Percentiles rank a stretch among this genome's conserved stretches.
Conservation (phyloP, 305 asterid genomes). For the Salvia sclarea region DNA sequence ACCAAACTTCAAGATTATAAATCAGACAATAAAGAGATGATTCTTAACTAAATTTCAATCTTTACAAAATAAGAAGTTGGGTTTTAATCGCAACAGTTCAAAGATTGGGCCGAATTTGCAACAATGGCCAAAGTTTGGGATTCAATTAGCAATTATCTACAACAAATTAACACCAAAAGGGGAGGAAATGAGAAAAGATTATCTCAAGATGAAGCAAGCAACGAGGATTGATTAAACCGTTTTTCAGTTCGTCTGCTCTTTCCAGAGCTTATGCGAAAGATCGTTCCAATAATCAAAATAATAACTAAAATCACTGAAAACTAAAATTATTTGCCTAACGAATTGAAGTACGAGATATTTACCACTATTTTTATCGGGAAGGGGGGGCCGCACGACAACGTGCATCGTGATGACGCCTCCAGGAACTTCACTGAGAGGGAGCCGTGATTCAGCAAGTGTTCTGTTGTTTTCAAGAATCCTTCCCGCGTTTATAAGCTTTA, state of each 20-base stretch:
- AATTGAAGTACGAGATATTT: conserved; percentile 14
- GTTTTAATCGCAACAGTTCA: too few species aligned
- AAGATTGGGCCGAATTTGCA: too few species aligned
- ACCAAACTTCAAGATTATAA: not conserved
- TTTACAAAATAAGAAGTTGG: too few species aligned
- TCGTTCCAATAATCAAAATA: not conserved
- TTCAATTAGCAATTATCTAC: too few species aligned
- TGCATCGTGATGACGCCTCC: conserved; percentile 92
- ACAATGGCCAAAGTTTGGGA: too few species aligned
- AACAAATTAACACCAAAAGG: not conserved
- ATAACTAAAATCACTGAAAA: not conserved
- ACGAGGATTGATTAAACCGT: too few species aligned
- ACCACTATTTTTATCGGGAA: conserved; percentile 73
- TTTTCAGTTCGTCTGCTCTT: too few species aligned
- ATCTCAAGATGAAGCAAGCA: not conserved
- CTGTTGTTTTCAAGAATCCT: conserved; percentile 82
- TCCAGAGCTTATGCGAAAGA: not conserved
- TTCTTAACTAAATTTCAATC: too few species aligned
- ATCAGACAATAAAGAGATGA: too few species aligned
- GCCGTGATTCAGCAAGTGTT: conserved; percentile 77
- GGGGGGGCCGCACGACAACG: conserved; percentile 79
- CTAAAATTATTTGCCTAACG: too few species aligned
- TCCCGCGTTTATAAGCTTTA: conserved; percentile 89
- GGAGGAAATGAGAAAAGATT: not conserved
- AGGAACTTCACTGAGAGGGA: conserved; percentile 90